Percentiles rank a stretch among this genome's conserved stretches.
phyloP scores from a whole-genome alignment of 768 basidiomycete genomes.

The Dioszegia hungarica region DNA sequence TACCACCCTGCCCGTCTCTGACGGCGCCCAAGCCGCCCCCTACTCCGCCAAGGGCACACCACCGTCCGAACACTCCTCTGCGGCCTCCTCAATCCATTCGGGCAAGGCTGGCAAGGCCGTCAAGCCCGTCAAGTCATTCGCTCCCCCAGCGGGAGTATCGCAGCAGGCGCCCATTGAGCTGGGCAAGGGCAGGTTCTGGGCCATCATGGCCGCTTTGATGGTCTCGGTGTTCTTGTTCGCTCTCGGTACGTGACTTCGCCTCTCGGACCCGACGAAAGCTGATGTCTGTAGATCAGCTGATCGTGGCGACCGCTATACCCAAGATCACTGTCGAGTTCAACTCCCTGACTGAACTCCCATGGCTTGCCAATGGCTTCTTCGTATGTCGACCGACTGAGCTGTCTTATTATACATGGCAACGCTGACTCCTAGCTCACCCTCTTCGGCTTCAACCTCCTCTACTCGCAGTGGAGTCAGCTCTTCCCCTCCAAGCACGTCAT shows the following conservation, averaged over 20 bases:
- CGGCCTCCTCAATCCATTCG: not conserved
- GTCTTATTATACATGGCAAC: not conserved
- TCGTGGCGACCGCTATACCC: slow-evolving; percentile 49
- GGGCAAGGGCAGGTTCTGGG: slow-evolving; percentile 27
- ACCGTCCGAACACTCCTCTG: too few relatives aligned
- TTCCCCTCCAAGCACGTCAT: slow-evolving; percentile 48
- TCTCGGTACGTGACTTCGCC: slow-evolving; percentile 16
- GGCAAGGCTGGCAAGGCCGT: not conserved
- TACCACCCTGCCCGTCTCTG: not conserved
- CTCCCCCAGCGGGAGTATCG: slow-evolving; percentile 8
- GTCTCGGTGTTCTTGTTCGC: slow-evolving; percentile 39
- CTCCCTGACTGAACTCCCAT: slow-evolving; percentile 37
- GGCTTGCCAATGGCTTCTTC: slow-evolving; percentile 45
- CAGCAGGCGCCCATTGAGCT: slow-evolving; percentile 29
- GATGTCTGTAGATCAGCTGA: slow-evolving; percentile 49
- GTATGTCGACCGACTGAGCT: slow-evolving; percentile 9
- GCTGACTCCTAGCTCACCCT: slow-evolving; percentile 38
- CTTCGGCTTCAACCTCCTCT: slow-evolving; percentile 44
- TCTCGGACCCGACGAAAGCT: not conserved
- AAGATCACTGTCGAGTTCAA: slow-evolving; percentile 44
- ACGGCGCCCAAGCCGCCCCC: not conserved
- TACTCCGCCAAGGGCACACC: too few relatives aligned
- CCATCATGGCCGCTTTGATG: slow-evolving; percentile 30
- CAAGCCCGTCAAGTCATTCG: not conserved
- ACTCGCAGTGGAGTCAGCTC: slow-evolving; percentile 40